phyloP scores from a whole-genome alignment of 2,329 filamentous ascomycete genomes.

The Epichloe sylvatica region DNA sequence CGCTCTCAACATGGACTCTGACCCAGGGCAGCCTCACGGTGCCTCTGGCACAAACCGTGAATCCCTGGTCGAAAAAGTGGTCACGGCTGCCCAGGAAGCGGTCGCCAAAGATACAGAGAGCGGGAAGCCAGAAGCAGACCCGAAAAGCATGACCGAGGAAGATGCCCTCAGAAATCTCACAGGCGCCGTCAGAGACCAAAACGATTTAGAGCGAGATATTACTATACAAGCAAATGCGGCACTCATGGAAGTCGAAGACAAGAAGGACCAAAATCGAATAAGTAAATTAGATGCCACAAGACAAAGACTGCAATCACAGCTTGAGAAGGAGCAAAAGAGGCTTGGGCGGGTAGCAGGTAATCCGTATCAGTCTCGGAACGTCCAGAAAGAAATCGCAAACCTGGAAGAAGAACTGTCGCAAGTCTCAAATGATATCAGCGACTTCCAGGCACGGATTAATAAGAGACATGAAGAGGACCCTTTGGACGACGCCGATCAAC shows the following conservation, averaged over 20 bases:
- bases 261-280: conserved; percentile 48
- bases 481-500: conserved; percentile 26
- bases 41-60: conserved; percentile 13
- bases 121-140: conserved; percentile 10
- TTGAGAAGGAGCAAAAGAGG: conserved; percentile 38
- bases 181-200: conserved; percentile 65
- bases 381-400: conserved; percentile 51
- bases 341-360: conserved; percentile 30
- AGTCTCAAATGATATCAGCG: conserved; percentile 57
- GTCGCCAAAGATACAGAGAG: not conserved
- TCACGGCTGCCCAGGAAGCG: conserved; percentile 17
- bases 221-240: conserved; percentile 45
- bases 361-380: conserved; percentile 38
- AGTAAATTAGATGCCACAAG: conserved; percentile 40
- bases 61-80: conserved; percentile 16
- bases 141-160: conserved; percentile 37
- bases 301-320: conserved; percentile 49
- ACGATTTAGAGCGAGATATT: conserved; percentile 83
- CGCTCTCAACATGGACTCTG: conserved; percentile 14
- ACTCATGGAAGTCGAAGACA: conserved; percentile 48
- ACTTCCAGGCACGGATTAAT: conserved; percentile 71
- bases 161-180: conserved; percentile 48
- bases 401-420: conserved; percentile 50
- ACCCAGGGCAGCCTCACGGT: conserved; percentile 9
- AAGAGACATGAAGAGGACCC: conserved; percentile 49